Conservation (phyloP, 2,329 filamentous ascomycete genomes). For the Didymella keratinophila region DNA sequence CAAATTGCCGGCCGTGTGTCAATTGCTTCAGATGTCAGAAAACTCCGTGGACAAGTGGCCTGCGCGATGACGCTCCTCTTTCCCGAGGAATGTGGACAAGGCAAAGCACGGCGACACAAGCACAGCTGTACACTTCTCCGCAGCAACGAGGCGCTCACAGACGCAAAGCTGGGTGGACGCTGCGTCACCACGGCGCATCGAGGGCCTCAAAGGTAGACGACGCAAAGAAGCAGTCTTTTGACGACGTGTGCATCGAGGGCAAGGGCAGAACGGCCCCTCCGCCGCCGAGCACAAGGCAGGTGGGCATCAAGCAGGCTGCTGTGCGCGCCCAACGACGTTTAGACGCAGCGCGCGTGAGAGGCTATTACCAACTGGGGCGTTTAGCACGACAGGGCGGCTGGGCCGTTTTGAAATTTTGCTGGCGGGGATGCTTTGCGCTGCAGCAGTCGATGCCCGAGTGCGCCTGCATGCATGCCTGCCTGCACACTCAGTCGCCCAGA, state of each 20-base stretch:
- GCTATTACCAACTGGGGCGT: slow-evolving; percentile 22
- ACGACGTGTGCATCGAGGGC: slow-evolving; percentile 6
- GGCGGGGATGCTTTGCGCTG: slow-evolving; percentile 29
- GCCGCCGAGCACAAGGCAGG: slow-evolving; percentile 6
- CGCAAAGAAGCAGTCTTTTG: slow-evolving; percentile 11
- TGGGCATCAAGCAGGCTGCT: slow-evolving; percentile 22
- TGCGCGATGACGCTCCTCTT: slow-evolving; percentile 7
- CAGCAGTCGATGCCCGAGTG: slow-evolving; percentile 34
- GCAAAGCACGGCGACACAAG: slow-evolving; percentile 19
- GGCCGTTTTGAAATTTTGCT: slow-evolving; percentile 39
- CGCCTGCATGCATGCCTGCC: slow-evolving; percentile 31
- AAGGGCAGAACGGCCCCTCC: slow-evolving; percentile 2
- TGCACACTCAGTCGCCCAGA: slow-evolving; percentile 23
- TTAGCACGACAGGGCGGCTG: slow-evolving; percentile 28
- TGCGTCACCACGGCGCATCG: slow-evolving; percentile 16
- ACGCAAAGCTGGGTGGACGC: slow-evolving; percentile 5
- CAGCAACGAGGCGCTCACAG: slow-evolving; percentile 8
- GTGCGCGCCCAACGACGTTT: slow-evolving; percentile 36
- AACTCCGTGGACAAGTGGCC: slow-evolving; percentile 9
- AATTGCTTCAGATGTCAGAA: slow-evolving; percentile 9
- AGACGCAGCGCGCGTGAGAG: slow-evolving; percentile 36
- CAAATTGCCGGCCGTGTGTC: slow-evolving; percentile 7
- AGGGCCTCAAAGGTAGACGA: slow-evolving; percentile 2
- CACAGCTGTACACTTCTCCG: slow-evolving; percentile 1
- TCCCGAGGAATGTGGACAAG: slow-evolving; percentile 18